Evolutionary conservation across 169 alveolate genomes (phyloP).

Genomic region (Eimeria maxima): DNA sequence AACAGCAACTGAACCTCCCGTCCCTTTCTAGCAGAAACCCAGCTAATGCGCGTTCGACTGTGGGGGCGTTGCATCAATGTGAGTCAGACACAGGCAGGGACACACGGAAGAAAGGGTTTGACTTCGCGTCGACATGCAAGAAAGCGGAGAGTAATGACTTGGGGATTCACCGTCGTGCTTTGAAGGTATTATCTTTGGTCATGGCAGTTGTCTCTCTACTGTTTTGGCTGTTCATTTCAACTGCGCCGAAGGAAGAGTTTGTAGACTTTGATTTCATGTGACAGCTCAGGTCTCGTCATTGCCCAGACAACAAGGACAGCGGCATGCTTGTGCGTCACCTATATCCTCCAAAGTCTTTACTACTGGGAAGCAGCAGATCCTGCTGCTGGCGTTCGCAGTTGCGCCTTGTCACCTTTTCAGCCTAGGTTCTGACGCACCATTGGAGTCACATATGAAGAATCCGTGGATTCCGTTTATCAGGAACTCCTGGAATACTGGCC

Average conservation of each 20-base stretch:
- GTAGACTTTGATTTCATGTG: slow-evolving; percentile 75
- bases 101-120: not conserved
- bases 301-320: not conserved
- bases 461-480: not conserved
- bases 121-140: not conserved
- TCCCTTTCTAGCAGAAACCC: not conserved
- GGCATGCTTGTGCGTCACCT: not conserved
- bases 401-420: slow-evolving; percentile 4
- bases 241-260: slow-evolving; percentile 63
- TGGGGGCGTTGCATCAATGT: slow-evolving; percentile 3
- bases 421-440: not conserved
- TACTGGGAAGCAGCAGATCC: slow-evolving; percentile 30
- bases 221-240: slow-evolving; percentile 51
- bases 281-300: not conserved
- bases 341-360: not conserved
- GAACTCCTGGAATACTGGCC: not conserved
- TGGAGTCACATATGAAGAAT: not conserved
- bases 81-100: slow-evolving; percentile 17
- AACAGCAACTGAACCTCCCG: not conserved
- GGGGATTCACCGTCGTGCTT: not conserved
- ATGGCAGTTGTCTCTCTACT: not conserved
- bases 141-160: not conserved
- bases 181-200: slow-evolving; percentile 32
- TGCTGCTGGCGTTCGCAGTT: not conserved
- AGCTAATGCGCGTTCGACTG: not conserved